phyloP scores from a whole-genome alignment of 1,284 basidiomycete species.

The Cutaneotrichosporon sp. region DNA sequence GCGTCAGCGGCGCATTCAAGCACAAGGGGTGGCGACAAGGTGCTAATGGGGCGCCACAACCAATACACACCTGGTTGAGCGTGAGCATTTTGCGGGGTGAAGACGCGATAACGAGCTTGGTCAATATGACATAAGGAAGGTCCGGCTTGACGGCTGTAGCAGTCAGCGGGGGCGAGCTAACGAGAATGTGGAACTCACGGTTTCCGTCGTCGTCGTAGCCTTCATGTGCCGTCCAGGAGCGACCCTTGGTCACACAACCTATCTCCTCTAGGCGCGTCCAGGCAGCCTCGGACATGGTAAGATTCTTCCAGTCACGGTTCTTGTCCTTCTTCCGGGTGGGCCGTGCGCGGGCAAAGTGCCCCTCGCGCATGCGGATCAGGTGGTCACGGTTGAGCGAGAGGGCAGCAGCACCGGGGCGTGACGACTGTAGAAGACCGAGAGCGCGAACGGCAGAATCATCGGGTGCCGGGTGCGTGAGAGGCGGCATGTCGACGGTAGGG shows the following conservation, averaged over 20 bases:
- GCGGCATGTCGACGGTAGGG: conserved; percentile 17
- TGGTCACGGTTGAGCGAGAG: conserved; percentile 21
- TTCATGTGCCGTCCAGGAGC: conserved; percentile 25
- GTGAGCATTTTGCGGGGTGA: conserved; percentile 36
- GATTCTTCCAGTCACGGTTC: conserved; percentile 20
- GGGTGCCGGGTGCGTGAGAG: conserved; percentile 20
- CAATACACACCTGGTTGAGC: conserved; percentile 33
- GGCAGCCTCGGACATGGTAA: conserved; percentile 29
- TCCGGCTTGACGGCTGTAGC: conserved; percentile 33
- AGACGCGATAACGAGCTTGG: conserved; percentile 36
- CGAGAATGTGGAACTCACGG: conserved; percentile 20
- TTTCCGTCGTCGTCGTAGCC: conserved; percentile 28
- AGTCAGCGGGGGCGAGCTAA: neutral
- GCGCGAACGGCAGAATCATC: conserved; percentile 23
- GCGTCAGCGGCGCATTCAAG: conserved; percentile 4
- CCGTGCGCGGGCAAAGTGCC: conserved; percentile 19
- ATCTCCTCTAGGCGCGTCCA: conserved; percentile 35
- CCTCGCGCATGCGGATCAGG: conserved; percentile 27
- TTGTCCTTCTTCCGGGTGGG: conserved; percentile 10
- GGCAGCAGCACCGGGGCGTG: conserved; percentile 6
- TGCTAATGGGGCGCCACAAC: conserved; percentile 6
- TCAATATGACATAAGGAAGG: conserved; percentile 33
- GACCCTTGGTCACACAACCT: conserved; percentile 27
- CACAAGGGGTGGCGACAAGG: neutral
- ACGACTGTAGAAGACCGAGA: conserved; percentile 13